Conservation (phyloP, 2,329 filamentous ascomycete species). For the Ceratocystis diversiconidia region DNA sequence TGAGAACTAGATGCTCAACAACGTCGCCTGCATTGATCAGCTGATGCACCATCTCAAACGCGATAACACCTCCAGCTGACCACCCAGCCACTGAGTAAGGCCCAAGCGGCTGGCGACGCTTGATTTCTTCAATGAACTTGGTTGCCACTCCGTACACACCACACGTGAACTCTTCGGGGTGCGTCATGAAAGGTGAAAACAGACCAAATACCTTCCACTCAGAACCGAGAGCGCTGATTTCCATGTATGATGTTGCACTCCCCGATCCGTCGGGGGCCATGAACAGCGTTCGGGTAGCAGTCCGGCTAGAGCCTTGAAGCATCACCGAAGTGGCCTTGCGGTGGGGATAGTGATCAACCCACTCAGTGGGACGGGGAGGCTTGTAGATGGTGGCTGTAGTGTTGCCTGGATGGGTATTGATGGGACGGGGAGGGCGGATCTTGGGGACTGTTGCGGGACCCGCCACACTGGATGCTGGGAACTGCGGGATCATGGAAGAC, state of each 20-base stretch:
- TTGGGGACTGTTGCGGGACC: conserved; percentile 13
- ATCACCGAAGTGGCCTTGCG: conserved; percentile 36
- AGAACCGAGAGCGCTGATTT: conserved; percentile 26
- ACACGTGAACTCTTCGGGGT: conserved; percentile 41
- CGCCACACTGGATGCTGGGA: conserved; percentile 17
- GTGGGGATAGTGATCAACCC: conserved; percentile 33
- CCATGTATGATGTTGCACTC: conserved; percentile 50
- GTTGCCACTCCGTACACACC: conserved; percentile 41
- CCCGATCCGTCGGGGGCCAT: conserved; percentile 43
- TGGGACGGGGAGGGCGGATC: conserved; percentile 21
- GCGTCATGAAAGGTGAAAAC: conserved; percentile 52
- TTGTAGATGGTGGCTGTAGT: conserved; percentile 37
- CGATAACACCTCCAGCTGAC: conserved; percentile 63
- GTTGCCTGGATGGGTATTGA: conserved; percentile 24
- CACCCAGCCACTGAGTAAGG: conserved; percentile 58
- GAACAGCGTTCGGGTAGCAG: conserved; percentile 35
- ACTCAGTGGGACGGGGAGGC: conserved; percentile 26
- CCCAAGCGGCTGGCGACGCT: conserved; percentile 52
- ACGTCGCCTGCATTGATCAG: conserved; percentile 41
- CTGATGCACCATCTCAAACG: conserved; percentile 51
- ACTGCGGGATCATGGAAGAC: neutral
- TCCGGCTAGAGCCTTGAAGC: conserved; percentile 37
- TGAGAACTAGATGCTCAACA: conserved; percentile 47
- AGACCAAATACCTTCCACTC: conserved; percentile 38
- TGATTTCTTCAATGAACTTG: conserved; percentile 47